These are phyloP conservation scores for Diaporthe humulicola DNA, from an alignment of 2,329 filamentous ascomycete species.

Conservation along the genomic window DNA sequence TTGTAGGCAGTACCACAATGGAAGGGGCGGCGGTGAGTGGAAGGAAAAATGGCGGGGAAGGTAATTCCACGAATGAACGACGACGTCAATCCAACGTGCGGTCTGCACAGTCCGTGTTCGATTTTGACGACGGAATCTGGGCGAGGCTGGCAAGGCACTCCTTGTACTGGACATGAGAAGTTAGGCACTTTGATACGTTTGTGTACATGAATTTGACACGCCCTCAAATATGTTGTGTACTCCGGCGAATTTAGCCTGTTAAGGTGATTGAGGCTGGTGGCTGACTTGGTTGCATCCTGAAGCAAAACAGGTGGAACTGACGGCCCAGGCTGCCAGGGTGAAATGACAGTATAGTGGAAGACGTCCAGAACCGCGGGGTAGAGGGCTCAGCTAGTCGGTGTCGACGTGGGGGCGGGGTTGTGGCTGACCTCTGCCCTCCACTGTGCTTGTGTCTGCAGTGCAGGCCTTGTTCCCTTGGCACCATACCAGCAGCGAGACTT, in stretches of 20 bases:
- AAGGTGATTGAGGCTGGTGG: constrained; percentile 21
- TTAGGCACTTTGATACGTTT: neutral
- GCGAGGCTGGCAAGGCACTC: neutral
- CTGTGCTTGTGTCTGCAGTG: neutral
- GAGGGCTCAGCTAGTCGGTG: neutral
- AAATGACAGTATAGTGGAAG: neutral
- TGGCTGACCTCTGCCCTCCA: neutral
- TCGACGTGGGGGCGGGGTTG: constrained; percentile 26
- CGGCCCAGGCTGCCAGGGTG: neutral
- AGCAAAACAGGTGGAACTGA: constrained; percentile 6
- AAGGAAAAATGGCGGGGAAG: constrained; percentile 31
- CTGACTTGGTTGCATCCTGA: constrained; percentile 17
- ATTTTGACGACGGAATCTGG: neutral
- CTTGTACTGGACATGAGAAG: neutral
- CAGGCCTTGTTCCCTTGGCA: constrained; percentile 1
- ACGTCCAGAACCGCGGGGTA: constrained; percentile 14
- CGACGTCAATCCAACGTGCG: neutral
- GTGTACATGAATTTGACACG: neutral
- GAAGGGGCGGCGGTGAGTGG: constrained; percentile 16
- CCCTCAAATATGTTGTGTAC: constrained; percentile 6
- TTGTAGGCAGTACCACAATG: neutral
- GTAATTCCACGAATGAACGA: constrained; percentile 37
- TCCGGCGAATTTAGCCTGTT: constrained; percentile 30
- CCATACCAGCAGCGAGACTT: neutral
- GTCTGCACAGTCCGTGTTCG: neutral